Percentiles rank a stretch among this genome's conserved stretches.
phyloP scores from a whole-genome alignment of 305 asterid genomes.

The Fraxinus floribunda region DNA sequence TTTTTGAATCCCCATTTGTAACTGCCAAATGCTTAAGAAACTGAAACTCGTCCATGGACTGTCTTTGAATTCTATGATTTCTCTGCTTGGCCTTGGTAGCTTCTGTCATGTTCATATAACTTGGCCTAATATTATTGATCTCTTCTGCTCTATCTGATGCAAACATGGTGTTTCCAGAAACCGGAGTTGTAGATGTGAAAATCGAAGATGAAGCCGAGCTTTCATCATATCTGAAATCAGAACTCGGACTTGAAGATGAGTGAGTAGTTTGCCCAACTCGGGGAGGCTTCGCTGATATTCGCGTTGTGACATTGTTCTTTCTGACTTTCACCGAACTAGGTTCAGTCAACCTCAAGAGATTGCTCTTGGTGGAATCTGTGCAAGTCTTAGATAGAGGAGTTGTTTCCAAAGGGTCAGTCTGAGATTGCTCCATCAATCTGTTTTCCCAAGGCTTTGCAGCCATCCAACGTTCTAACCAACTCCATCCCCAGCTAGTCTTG shows the following conservation, averaged over 20 bases:
- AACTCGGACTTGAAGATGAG: constrained; percentile 84
- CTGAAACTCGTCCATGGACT: constrained; percentile 86
- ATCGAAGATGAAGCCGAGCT: constrained; percentile 86
- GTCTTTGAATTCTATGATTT: constrained; percentile 49
- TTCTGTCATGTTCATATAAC: constrained; percentile 84
- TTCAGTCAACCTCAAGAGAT: constrained; percentile 42
- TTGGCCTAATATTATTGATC: constrained; percentile 52
- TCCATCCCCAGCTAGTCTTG: constrained; percentile 70
- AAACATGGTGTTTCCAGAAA: constrained; percentile 48
- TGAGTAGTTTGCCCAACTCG: constrained; percentile 42
- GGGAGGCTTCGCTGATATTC: constrained; percentile 78
- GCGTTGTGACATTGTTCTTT: constrained; percentile 65
- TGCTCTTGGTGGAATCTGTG: constrained; percentile 27
- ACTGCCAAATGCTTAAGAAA: constrained; percentile 52
- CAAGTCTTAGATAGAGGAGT: constrained; percentile 42
- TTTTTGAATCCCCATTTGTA: constrained; percentile 44
- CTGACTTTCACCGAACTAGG: constrained; percentile 46
- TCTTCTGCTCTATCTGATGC: constrained; percentile 58
- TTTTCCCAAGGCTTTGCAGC: constrained; percentile 98
- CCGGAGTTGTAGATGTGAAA: constrained; percentile 71
- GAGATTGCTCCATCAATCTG: constrained; percentile 62
- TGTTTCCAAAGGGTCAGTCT: constrained; percentile 33
- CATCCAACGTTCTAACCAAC: constrained; percentile 99
- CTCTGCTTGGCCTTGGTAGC: constrained; percentile 93
- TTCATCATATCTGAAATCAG: constrained; percentile 66